Percentiles rank a stretch among this genome's conserved stretches.
Conservation (phyloP, 2,329 filamentous ascomycete species). For the Biscogniauxia sp. region DNA sequence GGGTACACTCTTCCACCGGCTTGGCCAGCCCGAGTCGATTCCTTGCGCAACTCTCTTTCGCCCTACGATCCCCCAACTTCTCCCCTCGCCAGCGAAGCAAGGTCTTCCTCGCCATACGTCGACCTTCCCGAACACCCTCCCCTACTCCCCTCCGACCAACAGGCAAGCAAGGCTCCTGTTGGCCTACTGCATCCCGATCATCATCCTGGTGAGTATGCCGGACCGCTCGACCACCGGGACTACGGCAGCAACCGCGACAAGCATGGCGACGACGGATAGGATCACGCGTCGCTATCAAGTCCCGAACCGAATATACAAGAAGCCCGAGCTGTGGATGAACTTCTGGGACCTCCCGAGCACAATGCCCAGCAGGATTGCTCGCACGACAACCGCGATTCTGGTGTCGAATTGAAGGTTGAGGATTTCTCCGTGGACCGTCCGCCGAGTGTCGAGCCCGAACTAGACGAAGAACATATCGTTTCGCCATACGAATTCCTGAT, state of each 20-base stretch:
- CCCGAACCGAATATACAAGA: conserved; percentile 12
- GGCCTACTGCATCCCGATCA: conserved; percentile 14
- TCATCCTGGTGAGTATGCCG: conserved; percentile 44
- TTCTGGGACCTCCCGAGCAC: conserved; percentile 6
- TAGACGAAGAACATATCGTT: conserved; percentile 28
- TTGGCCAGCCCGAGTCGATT: conserved; percentile 46
- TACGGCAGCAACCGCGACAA: conserved; percentile 26
- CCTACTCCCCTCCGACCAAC: conserved; percentile 24
- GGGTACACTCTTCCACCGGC: conserved; percentile 56
- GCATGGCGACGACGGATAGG: conserved; percentile 28
- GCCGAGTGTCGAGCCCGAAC: conserved; percentile 9
- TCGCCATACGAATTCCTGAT: conserved; percentile 36
- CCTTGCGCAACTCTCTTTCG: conserved; percentile 35
- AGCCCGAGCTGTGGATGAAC: conserved; percentile 10
- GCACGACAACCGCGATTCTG: conserved; percentile 10
- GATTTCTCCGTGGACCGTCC: conserved; percentile 17
- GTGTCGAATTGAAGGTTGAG: conserved; percentile 17
- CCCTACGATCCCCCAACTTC: conserved; percentile 32
- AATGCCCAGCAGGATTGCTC: conserved; percentile 4
- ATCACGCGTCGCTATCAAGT: conserved; percentile 14
- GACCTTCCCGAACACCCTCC: conserved; percentile 35
- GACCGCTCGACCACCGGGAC: conserved; percentile 16
- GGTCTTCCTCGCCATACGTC: conserved; percentile 43
- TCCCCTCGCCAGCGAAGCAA: conserved; percentile 32
- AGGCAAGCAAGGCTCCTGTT: conserved; percentile 36